Base-by-base conservation (phyloP, 441 rosid genomes). In the Bocquillonia castaneifolia region DNA sequence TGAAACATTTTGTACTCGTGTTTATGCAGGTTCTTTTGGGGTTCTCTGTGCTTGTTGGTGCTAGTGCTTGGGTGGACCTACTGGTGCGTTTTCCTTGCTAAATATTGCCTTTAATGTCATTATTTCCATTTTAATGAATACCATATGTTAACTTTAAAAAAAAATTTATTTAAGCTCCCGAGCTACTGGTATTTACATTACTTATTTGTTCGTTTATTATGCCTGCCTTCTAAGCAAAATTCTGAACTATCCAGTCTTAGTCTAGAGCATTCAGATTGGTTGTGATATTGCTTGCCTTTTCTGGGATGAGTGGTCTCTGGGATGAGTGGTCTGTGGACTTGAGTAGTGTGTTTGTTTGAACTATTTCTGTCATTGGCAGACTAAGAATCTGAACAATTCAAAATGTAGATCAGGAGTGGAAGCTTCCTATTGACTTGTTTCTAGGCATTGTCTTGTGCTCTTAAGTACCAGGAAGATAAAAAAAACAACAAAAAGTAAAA, bases 31-130 rank as follows among this genome's bases (percentile, higher is more conserved):
- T 93, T 74, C 95, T 95, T 59, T 76, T 95, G 64, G 99, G 99
- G 67, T 95, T 95, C 83, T 95, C 99, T 52, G 81, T 95, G 70
- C 92, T 95, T 68, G 97, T 92, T 61, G 99, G 99, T 69, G 93
- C 99, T 67, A 95, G 93, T 80, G 88, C 98, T 7, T 95, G 98
- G 98, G 98, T 88, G 68, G 98, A 95, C 80, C 82, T 95, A 74
- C 80, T 95, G 98, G 99, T 95, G 64, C 0, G 77, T 74, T 72
- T 70, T 42, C 17, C 17, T 44, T 47, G 37, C 54, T 40, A 29
- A 44, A 20, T 23, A 29, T 60, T 52, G 10, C 45, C 56, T 39
- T 51, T 20, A 6, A 15, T 44, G 26, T 13, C 23, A n/a, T 14
- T 23, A 1, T 36, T 34, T 28, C 23, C 10, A 42, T 34, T 18